Evolutionary conservation across 768 basidiomycete species (phyloP).

Genomic region (Imleria badia): DNA sequence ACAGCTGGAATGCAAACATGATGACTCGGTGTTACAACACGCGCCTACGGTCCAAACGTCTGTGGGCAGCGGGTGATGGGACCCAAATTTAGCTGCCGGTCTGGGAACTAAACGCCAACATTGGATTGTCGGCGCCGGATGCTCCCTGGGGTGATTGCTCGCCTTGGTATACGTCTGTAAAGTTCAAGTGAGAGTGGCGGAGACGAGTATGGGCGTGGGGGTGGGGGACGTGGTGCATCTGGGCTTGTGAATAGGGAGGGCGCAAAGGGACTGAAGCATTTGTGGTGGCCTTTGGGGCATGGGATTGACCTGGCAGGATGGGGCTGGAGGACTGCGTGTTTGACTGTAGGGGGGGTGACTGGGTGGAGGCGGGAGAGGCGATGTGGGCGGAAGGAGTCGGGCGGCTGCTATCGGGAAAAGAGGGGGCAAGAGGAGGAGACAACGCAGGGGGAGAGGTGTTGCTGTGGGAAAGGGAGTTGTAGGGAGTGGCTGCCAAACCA

Average conservation of each 20-base stretch:
- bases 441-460: conserved; percentile 23
- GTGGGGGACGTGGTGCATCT: conserved; percentile 81
- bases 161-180: conserved; percentile 40
- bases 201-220: conserved; percentile 77
- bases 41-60: not conserved
- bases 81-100: conserved; percentile 24
- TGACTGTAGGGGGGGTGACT: conserved; percentile 24
- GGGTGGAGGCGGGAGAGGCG: conserved; percentile 18
- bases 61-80: not conserved
- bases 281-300: conserved; percentile 31
- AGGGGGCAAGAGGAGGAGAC: conserved; percentile 18
- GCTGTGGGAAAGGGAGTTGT: conserved; percentile 21
- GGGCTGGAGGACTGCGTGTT: conserved; percentile 20
- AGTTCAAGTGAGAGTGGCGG: conserved; percentile 57
- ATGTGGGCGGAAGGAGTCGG: conserved; percentile 14
- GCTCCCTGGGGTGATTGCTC: conserved; percentile 27
- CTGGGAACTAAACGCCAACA: conserved; percentile 47
- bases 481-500: conserved; percentile 15
- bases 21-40: conserved; percentile 11
- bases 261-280: conserved; percentile 49
- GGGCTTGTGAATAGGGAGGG: conserved; percentile 55
- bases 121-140: conserved; percentile 39
- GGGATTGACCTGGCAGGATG: conserved; percentile 12
- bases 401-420: conserved; percentile 19
- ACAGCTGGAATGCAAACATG: conserved; percentile 20